Evolutionary conservation across 176 grass and related monocot genomes (phyloP), one percentile per base, ranked within the genome.

Genomic region (Eleusine coracana): DNA sequence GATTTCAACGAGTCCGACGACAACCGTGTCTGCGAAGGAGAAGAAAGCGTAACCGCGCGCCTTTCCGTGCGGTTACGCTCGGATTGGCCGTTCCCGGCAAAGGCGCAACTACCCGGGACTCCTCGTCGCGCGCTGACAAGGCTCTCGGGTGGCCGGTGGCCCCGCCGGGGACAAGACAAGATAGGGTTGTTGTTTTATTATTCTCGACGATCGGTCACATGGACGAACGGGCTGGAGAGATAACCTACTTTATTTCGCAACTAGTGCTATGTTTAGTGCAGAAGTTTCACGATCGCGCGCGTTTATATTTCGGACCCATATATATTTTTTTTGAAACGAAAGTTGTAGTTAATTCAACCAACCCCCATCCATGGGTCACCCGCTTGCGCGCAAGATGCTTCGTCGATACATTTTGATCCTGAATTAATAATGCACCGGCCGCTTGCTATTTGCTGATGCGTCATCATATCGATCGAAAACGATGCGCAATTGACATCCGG

Each of bases 231-330:
- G 51, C 42, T 79, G 77, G 62, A 51, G 7, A 15, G 77, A 79
- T 79, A 67, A 79, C 28, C 15, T 36, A 66, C 27, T 49, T 49
- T 78, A 48, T 20, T 73, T 20, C 42, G 42, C 62, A n/a, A 65
- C 40, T 60, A 12, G 23, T 3, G 13, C 40, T 14, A 18, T 10
- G 55, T 79, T 71, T 78, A 62, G 73, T 5, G 49, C 82, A 45
- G 68, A 62, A 37, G 68, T 62, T 73, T 73, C 80, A 82, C 80
- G 68, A 10, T n/a, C 17, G 54, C 39, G 10, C 46, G 46, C 10
- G 9, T 13, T 15, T 21, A 29, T 10, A 4, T 16, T 20, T 3
- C 1, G 3, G 23, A 42, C 60, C 18, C 71, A 29, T 16, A 37
- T 11, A 44, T 8, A 8, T 6, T 10, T 11, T 55, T 20, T 55